Conservation (phyloP, 2,329 filamentous ascomycete species). For the Claviceps africana region DNA sequence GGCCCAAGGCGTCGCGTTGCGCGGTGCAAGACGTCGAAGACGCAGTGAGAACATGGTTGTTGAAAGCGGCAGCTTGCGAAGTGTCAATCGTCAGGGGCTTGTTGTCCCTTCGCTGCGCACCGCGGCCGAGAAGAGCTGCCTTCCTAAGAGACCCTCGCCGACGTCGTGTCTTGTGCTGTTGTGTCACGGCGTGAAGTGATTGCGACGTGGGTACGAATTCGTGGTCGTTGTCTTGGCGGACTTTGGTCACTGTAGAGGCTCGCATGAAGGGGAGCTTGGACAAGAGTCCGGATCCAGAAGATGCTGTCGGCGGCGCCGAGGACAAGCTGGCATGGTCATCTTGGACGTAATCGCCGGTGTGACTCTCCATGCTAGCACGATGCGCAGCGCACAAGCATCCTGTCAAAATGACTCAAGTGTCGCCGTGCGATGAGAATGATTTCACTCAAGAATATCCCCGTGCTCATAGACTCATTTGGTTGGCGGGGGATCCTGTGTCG, state of each 20-base stretch:
- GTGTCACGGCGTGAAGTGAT: slow-evolving; percentile 14
- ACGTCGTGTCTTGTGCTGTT: slow-evolving; percentile 43
- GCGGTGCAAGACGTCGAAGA: slow-evolving; percentile 10
- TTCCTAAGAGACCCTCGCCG: slow-evolving; percentile 79
- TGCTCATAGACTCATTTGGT: background rate
- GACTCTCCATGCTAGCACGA: slow-evolving; percentile 4
- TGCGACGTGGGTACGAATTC: slow-evolving; percentile 16
- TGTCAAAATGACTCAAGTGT: background rate
- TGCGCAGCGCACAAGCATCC: background rate
- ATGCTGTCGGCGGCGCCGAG: slow-evolving; percentile 26
- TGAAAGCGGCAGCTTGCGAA: slow-evolving; percentile 15
- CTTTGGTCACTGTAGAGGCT: slow-evolving; percentile 18
- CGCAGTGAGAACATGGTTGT: slow-evolving; percentile 9
- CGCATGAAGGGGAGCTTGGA: slow-evolving; percentile 58
- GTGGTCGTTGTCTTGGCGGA: slow-evolving; percentile 19
- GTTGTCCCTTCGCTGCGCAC: slow-evolving; percentile 43
- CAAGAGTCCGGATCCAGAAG: slow-evolving; percentile 49
- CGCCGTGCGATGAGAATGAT: background rate
- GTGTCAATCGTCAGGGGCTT: slow-evolving; percentile 31
- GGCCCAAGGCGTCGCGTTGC: slow-evolving; percentile 25
- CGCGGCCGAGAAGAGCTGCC: slow-evolving; percentile 67
- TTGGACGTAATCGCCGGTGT: background rate
- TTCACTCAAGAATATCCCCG: too few relatives aligned
- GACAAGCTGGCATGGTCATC: slow-evolving; percentile 7
- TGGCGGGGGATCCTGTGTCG: background rate